A percentile compares a stretch with the other conserved stretches of the same genome.
Evolutionary conservation across 192 early-diverging fungal genomes (phyloP).

Genomic region (Oehlia diaphana): DNA sequence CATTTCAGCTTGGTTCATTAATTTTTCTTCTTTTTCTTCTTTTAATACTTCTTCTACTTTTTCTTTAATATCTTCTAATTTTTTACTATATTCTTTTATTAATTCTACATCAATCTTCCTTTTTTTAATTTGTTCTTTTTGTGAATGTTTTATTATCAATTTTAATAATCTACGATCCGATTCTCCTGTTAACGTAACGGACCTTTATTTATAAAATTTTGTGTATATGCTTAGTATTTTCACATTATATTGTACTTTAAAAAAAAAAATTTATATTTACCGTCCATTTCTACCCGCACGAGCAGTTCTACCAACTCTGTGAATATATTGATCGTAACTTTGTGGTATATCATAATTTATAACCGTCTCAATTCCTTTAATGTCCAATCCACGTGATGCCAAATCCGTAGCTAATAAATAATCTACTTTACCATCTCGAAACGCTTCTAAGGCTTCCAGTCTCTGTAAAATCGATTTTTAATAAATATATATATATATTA

Average conservation of each 20-base stretch:
- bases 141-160: slow-evolving; percentile 83
- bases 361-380: slow-evolving; percentile 93
- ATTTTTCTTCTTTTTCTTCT: slow-evolving; percentile 81
- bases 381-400: slow-evolving; percentile 95
- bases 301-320: slow-evolving; percentile 95
- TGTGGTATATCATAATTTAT: slow-evolving; percentile 99
- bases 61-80: slow-evolving; percentile 66
- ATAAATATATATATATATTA: not conserved
- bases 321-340: slow-evolving; percentile 89
- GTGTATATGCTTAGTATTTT: not conserved
- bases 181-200: slow-evolving; percentile 91
- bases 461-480: slow-evolving; percentile 39
- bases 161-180: slow-evolving; percentile 92
- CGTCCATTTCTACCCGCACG: slow-evolving; percentile 84
- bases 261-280: slow-evolving; percentile 25
- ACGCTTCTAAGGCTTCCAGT: slow-evolving; percentile 85
- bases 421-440: slow-evolving; percentile 83
- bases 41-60: slow-evolving; percentile 67
- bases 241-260: not conserved
- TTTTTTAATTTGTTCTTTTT: slow-evolving; percentile 78
- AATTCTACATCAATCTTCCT: slow-evolving; percentile 83
- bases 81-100: slow-evolving; percentile 72
- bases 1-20: slow-evolving; percentile 87
- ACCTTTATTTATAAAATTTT: slow-evolving; percentile 38
- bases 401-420: slow-evolving; percentile 95